These are phyloP conservation scores for Sphagnum magellanicum DNA, from an alignment of 228 moss, liverwort and hornwort genomes.

Conservation along the genomic window DNA sequence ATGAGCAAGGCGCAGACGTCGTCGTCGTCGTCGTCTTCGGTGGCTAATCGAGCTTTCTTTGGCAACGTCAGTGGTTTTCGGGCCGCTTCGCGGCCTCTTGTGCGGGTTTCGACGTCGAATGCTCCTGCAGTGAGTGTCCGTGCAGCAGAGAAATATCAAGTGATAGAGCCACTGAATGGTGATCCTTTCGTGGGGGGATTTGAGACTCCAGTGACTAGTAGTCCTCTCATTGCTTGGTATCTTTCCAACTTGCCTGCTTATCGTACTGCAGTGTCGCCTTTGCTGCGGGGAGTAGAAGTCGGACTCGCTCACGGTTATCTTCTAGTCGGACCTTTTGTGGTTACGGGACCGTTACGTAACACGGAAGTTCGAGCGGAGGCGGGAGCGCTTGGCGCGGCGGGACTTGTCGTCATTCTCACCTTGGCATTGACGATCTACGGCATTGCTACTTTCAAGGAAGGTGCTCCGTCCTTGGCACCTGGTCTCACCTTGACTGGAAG, in stretches of 20 bases:
- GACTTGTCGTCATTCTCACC: constrained; percentile 75
- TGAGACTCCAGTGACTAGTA: constrained; percentile 90
- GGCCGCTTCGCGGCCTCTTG: constrained; percentile 12
- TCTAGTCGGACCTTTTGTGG: constrained; percentile 77
- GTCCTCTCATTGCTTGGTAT: constrained; percentile 90
- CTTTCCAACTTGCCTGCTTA: constrained; percentile 95
- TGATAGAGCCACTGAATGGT: constrained; percentile 81
- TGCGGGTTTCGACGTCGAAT: constrained; percentile 18
- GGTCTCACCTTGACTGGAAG: constrained; percentile 73
- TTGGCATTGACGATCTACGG: constrained; percentile 86
- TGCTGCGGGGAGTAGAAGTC: constrained; percentile 81
- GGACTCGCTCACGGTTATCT: constrained; percentile 95
- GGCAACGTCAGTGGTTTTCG: constrained; percentile 63
- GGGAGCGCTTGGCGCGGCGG: constrained; percentile 65
- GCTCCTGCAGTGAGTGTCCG: constrained; percentile 20
- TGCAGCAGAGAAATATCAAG: constrained; percentile 78
- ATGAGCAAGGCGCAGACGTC: constrained; percentile 16
- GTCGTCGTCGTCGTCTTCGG: constrained; percentile 3
- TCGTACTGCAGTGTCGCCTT: constrained; percentile 83
- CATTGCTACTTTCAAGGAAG: constrained; percentile 94
- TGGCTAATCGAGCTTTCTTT: constrained; percentile 41
- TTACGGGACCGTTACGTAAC: constrained; percentile 78
- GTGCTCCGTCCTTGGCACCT: constrained; percentile 60
- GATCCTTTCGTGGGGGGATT: constrained; percentile 94
- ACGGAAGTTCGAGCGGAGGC: constrained; percentile 67